A percentile compares a stretch with the other conserved stretches of the same genome.
These are phyloP conservation scores for Neofusicoccum ribis DNA, from an alignment of 2,329 filamentous ascomycete genomes.

Conservation along the genomic window DNA sequence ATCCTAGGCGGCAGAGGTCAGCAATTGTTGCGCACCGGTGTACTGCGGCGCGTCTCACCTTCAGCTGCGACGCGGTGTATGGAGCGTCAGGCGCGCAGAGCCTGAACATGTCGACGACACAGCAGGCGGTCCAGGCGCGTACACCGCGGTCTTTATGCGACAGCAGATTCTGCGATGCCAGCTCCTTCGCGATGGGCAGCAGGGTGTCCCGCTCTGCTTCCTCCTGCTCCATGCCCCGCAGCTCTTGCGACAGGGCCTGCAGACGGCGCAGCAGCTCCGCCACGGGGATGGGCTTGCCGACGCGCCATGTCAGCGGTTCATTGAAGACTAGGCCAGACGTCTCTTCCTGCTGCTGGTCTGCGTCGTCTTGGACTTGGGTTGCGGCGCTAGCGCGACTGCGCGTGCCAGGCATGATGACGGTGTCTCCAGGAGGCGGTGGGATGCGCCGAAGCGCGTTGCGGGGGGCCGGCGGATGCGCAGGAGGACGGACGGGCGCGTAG, in stretches of 20 bases:
- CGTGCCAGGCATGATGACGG: constrained; percentile 25
- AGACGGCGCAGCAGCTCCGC: constrained; percentile 79
- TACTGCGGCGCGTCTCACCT: constrained; percentile 57
- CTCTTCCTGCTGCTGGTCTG: constrained; percentile 5
- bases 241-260: constrained; percentile 76
- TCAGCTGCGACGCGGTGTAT: constrained; percentile 85
- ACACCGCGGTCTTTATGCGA: constrained; percentile 93
- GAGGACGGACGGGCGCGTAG: neutral
- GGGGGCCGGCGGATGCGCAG: neutral
- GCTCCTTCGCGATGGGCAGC: constrained; percentile 77
- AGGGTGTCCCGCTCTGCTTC: constrained; percentile 81
- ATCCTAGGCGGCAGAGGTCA: constrained; percentile 57
- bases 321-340: constrained; percentile 68
- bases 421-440: constrained; percentile 11
- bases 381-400: constrained; percentile 42
- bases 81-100: constrained; percentile 94
- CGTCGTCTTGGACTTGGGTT: constrained; percentile 28
- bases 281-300: constrained; percentile 84
- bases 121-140: constrained; percentile 83
- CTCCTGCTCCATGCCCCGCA: constrained; percentile 84
- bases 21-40: neutral
- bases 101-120: constrained; percentile 88
- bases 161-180: constrained; percentile 78
- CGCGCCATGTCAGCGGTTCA: constrained; percentile 85
- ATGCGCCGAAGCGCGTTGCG: constrained; percentile 18